A percentile compares a stretch with the other conserved stretches of the same genome.
phyloP scores from a whole-genome alignment of 495 filamentous ascomycete genomes.

The Parathielavia appendiculata region DNA sequence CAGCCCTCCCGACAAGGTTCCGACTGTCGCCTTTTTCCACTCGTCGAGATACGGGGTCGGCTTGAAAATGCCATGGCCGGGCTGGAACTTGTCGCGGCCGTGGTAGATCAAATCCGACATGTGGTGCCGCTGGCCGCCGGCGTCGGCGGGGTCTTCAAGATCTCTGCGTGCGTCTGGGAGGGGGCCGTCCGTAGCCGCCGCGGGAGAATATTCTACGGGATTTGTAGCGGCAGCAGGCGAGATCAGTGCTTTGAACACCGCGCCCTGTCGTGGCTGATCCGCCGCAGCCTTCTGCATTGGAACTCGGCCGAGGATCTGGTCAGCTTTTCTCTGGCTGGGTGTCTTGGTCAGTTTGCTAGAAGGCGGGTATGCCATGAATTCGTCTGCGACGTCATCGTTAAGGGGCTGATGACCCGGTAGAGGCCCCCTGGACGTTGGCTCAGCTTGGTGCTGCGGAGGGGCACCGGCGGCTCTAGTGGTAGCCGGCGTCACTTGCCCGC shows the following conservation, averaged over 20 bases:
- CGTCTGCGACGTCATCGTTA: constrained; percentile 15
- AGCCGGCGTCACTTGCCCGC: not conserved
- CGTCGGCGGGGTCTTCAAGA: constrained; percentile 18
- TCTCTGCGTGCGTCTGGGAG: constrained; percentile 8
- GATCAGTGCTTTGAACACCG: not conserved
- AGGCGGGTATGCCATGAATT: constrained; percentile 14
- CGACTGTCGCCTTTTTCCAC: constrained; percentile 53
- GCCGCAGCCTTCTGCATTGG: constrained; percentile 9
- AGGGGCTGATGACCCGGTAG: not conserved
- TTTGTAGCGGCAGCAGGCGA: not conserved
- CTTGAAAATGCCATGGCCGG: constrained; percentile 42
- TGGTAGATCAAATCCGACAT: constrained; percentile 43
- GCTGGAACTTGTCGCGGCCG: constrained; percentile 37
- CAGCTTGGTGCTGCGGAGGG: not conserved
- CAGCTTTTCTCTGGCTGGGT: constrained; percentile 28
- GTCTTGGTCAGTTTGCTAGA: constrained; percentile 22
- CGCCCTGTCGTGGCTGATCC: constrained; percentile 9
- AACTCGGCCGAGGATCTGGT: constrained; percentile 27
- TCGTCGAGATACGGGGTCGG: constrained; percentile 49
- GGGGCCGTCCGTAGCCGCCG: not conserved
- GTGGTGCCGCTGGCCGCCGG: constrained; percentile 29
- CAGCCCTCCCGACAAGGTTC: constrained; percentile 44
- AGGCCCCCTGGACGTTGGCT: not conserved
- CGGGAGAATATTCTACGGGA: not conserved
- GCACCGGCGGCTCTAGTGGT: constrained; percentile 1